Evolutionary conservation across 352 stramenopile species (phyloP).

Genomic region (Phytophthora hibernalis): DNA sequence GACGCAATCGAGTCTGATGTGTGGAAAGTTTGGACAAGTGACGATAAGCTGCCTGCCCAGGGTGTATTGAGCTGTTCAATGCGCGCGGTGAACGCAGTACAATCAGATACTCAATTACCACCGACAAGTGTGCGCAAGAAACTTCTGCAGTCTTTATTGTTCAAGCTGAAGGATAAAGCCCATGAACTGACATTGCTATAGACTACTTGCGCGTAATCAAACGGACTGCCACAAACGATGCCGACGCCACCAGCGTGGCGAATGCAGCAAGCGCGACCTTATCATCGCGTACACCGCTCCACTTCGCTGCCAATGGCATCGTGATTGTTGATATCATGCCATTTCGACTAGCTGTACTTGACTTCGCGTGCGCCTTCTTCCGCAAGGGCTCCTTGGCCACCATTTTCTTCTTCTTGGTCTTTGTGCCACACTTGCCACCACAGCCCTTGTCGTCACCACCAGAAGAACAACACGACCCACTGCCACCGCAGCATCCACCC

Average conservation of each 20-base stretch:
- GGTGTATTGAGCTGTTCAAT: slow-evolving; percentile 59
- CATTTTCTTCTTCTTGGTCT: slow-evolving; percentile 44
- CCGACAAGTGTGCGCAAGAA: slow-evolving; percentile 62
- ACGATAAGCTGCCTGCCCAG: slow-evolving; percentile 60
- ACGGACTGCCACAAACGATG: slow-evolving; percentile 54
- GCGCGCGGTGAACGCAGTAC: slow-evolving; percentile 42
- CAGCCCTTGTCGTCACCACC: slow-evolving; percentile 33
- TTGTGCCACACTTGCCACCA: slow-evolving; percentile 44
- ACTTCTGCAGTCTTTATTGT: slow-evolving; percentile 58
- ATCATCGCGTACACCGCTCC: slow-evolving; percentile 51
- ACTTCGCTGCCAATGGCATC: slow-evolving; percentile 30
- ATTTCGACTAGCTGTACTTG: slow-evolving; percentile 6
- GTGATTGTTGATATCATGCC: slow-evolving; percentile 25
- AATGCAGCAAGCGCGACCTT: slow-evolving; percentile 59
- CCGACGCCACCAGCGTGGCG: slow-evolving; percentile 58
- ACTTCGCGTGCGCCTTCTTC: slow-evolving; percentile 25
- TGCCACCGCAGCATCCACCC: slow-evolving; percentile 44
- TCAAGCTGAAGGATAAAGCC: slow-evolving; percentile 63
- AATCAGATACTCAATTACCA: slow-evolving; percentile 62
- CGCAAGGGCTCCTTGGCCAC: slow-evolving; percentile 18
- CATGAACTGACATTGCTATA: slow-evolving; percentile 42
- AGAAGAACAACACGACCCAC: slow-evolving; percentile 45
- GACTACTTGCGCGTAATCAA: slow-evolving; percentile 48
- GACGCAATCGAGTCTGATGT: slow-evolving; percentile 51
- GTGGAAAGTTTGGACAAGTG: slow-evolving; percentile 61